Conservation (phyloP, 1,139 yeast genomes). For the Blastobotrys petasosporus region DNA sequence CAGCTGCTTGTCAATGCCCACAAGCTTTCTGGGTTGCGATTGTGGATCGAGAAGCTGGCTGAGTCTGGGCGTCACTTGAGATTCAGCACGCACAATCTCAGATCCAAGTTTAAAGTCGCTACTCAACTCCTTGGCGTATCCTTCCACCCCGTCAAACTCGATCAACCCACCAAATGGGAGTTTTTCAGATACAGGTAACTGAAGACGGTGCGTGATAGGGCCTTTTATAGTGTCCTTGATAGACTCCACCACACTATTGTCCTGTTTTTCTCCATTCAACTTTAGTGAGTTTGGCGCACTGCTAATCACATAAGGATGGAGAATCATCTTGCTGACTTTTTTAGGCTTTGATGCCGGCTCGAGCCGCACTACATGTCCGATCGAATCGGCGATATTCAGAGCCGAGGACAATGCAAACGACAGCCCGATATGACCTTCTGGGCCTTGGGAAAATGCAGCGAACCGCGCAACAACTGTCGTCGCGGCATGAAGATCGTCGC, state of each 20-base stretch:
- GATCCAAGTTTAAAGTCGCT: conserved; percentile 46
- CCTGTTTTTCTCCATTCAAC: conserved; percentile 19
- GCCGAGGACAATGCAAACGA: conserved; percentile 56
- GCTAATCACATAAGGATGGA: conserved; percentile 56
- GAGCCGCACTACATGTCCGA: conserved; percentile 53
- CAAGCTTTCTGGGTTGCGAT: conserved; percentile 32
- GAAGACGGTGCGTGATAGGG: conserved; percentile 25
- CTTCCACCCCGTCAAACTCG: conserved; percentile 43
- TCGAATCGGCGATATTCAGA: conserved; percentile 41
- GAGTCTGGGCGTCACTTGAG: conserved; percentile 39
- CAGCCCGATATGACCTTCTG: conserved; percentile 47
- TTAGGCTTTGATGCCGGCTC: conserved; percentile 40
- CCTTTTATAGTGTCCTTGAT: conserved; percentile 16
- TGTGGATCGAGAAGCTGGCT: conserved; percentile 7
- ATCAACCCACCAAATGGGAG: conserved; percentile 62
- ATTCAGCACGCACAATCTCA: conserved; percentile 47
- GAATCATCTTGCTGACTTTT: conserved; percentile 30
- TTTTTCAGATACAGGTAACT: conserved; percentile 41
- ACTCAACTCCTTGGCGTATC: conserved; percentile 40
- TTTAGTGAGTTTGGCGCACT: conserved; percentile 30
- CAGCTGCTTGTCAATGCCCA: conserved; percentile 53
- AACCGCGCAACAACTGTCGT: conserved; percentile 51
- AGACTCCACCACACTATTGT: conserved; percentile 13
- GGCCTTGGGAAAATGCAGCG: conserved; percentile 37
- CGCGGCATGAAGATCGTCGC: conserved; percentile 25